phyloP scores from a whole-genome alignment of 768 basidiomycete genomes.

The Leccinum incarnatum region DNA sequence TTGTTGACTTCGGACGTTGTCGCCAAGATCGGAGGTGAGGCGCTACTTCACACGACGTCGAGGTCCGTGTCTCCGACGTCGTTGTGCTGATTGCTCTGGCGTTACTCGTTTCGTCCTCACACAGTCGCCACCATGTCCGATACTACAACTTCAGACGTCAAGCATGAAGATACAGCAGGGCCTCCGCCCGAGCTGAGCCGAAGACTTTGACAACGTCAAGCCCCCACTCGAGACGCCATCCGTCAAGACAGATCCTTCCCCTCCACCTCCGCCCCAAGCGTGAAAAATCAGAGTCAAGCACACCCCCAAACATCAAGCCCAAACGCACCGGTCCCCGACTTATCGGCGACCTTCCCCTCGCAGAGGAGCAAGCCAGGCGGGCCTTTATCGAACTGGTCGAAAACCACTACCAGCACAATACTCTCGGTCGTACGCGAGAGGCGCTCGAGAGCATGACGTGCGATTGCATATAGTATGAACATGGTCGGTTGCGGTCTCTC shows the following conservation, averaged over 20 bases:
- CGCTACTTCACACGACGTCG: conserved; percentile 19
- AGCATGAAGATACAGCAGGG: conserved; percentile 10
- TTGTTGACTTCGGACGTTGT: conserved; percentile 13
- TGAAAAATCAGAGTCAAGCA: conserved; percentile 35
- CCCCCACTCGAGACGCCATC: conserved; percentile 28
- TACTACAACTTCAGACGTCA: conserved; percentile 10
- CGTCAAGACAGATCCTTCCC: conserved; percentile 29
- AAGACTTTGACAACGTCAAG: conserved; percentile 24
- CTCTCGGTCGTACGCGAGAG: conserved; percentile 85
- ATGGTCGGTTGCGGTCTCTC: conserved; percentile 55
- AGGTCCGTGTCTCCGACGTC: conserved; percentile 22
- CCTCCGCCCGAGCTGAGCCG: conserved; percentile 9
- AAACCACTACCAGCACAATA: conserved; percentile 86
- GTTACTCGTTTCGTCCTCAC: conserved; percentile 26
- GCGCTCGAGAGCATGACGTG: conserved; percentile 92
- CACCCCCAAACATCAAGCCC: conserved; percentile 32
- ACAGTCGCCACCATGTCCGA: conserved; percentile 23
- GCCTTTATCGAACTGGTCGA: conserved; percentile 70
- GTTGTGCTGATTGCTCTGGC: conserved; percentile 3
- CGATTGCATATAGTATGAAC: conserved; percentile 83
- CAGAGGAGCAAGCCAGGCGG: conserved; percentile 66
- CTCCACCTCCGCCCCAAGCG: conserved; percentile 30
- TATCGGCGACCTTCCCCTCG: conserved; percentile 76
- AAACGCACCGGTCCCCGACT: conserved; percentile 56
- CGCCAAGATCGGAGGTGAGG: neutral